Evolutionary conservation across 768 basidiomycete species (phyloP).

Genomic region (Rhizopogon vesiculosus): DNA sequence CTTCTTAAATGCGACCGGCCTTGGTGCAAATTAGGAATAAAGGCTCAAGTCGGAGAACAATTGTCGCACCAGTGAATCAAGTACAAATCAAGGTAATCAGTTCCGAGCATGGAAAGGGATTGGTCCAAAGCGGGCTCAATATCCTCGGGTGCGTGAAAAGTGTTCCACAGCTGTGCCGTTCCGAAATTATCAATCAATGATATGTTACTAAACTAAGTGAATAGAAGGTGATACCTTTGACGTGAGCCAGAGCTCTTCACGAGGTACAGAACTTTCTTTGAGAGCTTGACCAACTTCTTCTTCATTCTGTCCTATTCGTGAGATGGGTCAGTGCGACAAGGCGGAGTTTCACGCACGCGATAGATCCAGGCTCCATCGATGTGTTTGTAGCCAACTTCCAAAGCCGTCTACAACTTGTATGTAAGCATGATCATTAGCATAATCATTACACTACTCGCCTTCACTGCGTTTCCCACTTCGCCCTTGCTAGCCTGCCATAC

Average conservation of each 20-base stretch:
- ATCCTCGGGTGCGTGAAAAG: conserved; percentile 69
- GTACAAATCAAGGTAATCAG: conserved; percentile 75
- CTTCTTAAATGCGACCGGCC: conserved; percentile 67
- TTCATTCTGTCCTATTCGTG: conserved; percentile 46
- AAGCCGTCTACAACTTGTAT: conserved; percentile 41
- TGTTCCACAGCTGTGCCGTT: conserved; percentile 59
- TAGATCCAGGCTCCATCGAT: conserved; percentile 76
- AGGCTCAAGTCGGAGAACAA: neutral
- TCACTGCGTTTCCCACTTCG: conserved; percentile 67
- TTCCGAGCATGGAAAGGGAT: conserved; percentile 53
- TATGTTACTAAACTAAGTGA: neutral
- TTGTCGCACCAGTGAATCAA: conserved; percentile 67
- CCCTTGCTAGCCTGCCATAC: conserved; percentile 56
- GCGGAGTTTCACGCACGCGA: conserved; percentile 31
- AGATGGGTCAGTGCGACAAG: conserved; percentile 2
- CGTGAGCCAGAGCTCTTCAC: conserved; percentile 65
- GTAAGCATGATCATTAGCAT: neutral
- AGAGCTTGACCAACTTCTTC: conserved; percentile 63
- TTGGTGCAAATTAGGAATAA: conserved; percentile 15
- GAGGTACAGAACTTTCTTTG: conserved; percentile 51
- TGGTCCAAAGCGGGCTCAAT: conserved; percentile 66
- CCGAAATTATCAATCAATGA: neutral
- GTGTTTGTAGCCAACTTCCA: conserved; percentile 62
- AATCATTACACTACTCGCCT: conserved; percentile 27
- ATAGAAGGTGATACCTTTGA: conserved; percentile 36